A percentile compares a stretch with the other conserved stretches of the same genome.
These are phyloP conservation scores for Phytophthora chlamydospora DNA, from an alignment of 352 stramenopile species.

Conservation along the genomic window DNA sequence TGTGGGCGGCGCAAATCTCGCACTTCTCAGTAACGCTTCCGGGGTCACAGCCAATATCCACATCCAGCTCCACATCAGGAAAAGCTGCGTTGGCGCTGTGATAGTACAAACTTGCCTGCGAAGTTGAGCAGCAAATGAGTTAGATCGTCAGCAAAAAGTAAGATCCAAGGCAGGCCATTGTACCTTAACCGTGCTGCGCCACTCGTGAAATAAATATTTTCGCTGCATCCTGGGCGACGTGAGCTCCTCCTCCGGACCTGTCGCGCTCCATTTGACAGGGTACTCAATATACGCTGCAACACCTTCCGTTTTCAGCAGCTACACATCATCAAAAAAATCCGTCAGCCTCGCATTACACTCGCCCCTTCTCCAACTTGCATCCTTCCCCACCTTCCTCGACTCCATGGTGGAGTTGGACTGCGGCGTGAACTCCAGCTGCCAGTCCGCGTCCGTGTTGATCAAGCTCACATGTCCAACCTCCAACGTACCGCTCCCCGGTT, in stretches of 20 bases:
- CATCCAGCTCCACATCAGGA: constrained; percentile 79
- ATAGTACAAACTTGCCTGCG: constrained; percentile 72
- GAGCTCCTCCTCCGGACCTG: constrained; percentile 1
- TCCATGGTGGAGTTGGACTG: constrained; percentile 81
- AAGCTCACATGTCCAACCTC: constrained; percentile 67
- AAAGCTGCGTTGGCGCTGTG: constrained; percentile 80
- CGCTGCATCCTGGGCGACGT: constrained; percentile 23
- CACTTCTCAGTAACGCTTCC: constrained; percentile 38
- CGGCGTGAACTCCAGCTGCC: constrained; percentile 75
- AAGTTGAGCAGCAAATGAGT: not conserved
- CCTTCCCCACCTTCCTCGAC: constrained; percentile 69
- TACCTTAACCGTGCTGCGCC: constrained; percentile 82
- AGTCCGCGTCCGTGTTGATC: constrained; percentile 80
- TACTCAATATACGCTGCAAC: constrained; percentile 83
- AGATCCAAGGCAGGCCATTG: not conserved
- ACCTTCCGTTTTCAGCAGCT: constrained; percentile 70
- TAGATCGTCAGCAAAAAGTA: constrained; percentile 9
- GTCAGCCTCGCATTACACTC: not conserved
- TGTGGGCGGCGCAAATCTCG: constrained; percentile 40
- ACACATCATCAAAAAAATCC: constrained; percentile 1
- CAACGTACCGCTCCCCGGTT: constrained; percentile 69
- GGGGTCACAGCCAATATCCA: constrained; percentile 58
- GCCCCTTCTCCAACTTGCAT: no score
- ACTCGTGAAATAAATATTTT: constrained; percentile 89
- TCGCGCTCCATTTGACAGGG: constrained; percentile 24